phyloP scores from a whole-genome alignment of 2,329 filamentous ascomycete genomes.

The Ophiosphaerella herpotricha region DNA sequence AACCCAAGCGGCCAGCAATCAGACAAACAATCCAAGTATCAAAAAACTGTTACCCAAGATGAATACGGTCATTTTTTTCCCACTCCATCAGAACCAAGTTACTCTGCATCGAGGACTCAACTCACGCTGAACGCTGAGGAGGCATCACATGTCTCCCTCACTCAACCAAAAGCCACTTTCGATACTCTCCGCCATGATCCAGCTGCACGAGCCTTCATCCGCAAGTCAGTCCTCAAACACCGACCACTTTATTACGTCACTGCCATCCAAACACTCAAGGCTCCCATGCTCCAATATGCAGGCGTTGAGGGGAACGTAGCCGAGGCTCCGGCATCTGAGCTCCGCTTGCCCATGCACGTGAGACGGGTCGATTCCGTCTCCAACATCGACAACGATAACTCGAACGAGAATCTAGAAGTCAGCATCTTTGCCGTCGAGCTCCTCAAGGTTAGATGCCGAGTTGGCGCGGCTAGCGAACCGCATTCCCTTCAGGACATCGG shows the following conservation, averaged over 20 bases:
- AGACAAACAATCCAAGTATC: slow-evolving; percentile 13
- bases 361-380: slow-evolving; percentile 30
- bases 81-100: neutral
- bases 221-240: slow-evolving; percentile 51
- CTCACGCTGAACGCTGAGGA: slow-evolving; percentile 21
- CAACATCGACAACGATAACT: slow-evolving; percentile 1
- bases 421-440: slow-evolving; percentile 28
- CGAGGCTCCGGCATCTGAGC: slow-evolving; percentile 11
- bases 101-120: neutral
- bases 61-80: slow-evolving; percentile 20
- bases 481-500: slow-evolving; percentile 34
- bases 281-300: slow-evolving; percentile 22
- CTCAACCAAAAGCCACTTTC: slow-evolving; percentile 25
- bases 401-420: slow-evolving; percentile 8
- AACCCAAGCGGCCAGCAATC: slow-evolving; percentile 10
- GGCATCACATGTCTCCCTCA: slow-evolving; percentile 17
- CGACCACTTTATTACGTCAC: slow-evolving; percentile 48
- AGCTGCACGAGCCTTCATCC: slow-evolving; percentile 24
- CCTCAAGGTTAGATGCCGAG: slow-evolving; percentile 30
- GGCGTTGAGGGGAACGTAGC: slow-evolving; percentile 13
- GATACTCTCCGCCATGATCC: slow-evolving; percentile 26
- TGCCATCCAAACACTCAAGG: slow-evolving; percentile 52
- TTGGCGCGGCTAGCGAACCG: slow-evolving; percentile 29
- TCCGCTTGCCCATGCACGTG: slow-evolving; percentile 21
- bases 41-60: slow-evolving; percentile 23